Evolutionary conservation across 768 basidiomycete species (phyloP), one percentile per base, ranked within the genome.

Genomic region (Gautieria morchelliformis): DNA sequence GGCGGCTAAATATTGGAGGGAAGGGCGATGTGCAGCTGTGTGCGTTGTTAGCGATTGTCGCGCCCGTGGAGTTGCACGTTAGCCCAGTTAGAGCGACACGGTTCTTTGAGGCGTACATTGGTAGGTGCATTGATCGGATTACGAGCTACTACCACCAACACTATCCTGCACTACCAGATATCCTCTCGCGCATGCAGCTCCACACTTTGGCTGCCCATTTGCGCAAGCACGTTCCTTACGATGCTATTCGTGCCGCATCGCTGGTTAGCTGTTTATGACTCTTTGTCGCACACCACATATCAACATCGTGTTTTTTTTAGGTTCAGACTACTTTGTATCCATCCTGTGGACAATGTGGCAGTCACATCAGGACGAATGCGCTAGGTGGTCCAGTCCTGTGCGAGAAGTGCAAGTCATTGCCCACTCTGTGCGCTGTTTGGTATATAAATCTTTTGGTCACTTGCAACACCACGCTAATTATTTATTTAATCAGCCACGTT

Each of bases 21-120:
- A 53, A 90, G 85, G 89, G 89, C 14, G 84, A 92, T 63, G 72
- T 89, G 1, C 89, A 90, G 64, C 87, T 83, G 75, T 90, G 88
- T 68, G 81, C 87, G 1, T 80, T 87, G 75, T 65, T 92, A 15
- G 74, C 80, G 3, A 64, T 87, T 1, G 70, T 91, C 19, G 86
- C 83, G 7, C 72, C 77, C 0, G 63, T 73, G 45, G 85, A 89
- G 64, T 70, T 93, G 44, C 61, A 64, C 39, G 66, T 88, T n/a
- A 67, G 72, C 0, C 65, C 68, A 20, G 65, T 63, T 47, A 72
- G 83, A 46, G 70, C 71, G 24, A 64, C 72, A 19, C 74, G 76
- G 24, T 85, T 90, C 58, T 65, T 89, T 17, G 84, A 88, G 59
- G 71, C 84, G 0, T 92, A 92, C 64, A 75, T 89, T 14, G 89